Evolutionary conservation across 2,329 filamentous ascomycete genomes (phyloP).

Genomic region (Pseudomassariella vexata): DNA sequence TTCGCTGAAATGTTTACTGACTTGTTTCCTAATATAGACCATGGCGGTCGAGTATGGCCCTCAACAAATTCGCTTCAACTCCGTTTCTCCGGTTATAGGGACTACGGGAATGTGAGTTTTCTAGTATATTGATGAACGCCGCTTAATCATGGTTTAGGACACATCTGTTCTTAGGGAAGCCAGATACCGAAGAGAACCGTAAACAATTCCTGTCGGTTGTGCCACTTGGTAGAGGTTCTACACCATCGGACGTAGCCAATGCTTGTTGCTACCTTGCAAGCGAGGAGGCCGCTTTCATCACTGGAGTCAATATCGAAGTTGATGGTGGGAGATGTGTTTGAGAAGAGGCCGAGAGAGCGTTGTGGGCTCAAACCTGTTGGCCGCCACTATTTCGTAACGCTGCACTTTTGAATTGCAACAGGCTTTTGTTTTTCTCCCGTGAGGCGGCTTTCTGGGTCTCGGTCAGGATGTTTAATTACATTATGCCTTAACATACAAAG

Average conservation of each 20-base stretch:
- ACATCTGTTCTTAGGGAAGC: conserved; percentile 51
- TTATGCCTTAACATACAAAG: no score
- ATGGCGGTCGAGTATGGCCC: conserved; percentile 69
- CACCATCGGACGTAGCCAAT: conserved; percentile 64
- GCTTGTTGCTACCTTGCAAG: conserved; percentile 65
- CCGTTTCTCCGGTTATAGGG: conserved; percentile 63
- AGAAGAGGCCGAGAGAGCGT: no score
- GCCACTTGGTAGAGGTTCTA: conserved; percentile 48
- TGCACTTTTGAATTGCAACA: no score
- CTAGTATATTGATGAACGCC: no score
- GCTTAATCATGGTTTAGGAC: no score
- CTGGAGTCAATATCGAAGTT: conserved; percentile 64
- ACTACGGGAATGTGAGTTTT: conserved; percentile 52
- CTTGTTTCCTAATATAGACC: conserved; percentile 13
- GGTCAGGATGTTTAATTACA: no score
- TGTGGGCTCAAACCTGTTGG: no score
- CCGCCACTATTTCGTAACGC: no score
- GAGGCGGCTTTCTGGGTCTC: no score
- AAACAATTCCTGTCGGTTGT: conserved; percentile 48
- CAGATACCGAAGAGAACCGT: conserved; percentile 56
- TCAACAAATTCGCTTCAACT: conserved; percentile 67
- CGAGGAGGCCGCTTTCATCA: conserved; percentile 67
- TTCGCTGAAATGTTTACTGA: no score
- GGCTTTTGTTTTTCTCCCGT: no score
- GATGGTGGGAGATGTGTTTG: conserved; percentile 25